Evolutionary conservation across 1,284 basidiomycete species (phyloP).

Genomic region (Puccinia coronata): DNA sequence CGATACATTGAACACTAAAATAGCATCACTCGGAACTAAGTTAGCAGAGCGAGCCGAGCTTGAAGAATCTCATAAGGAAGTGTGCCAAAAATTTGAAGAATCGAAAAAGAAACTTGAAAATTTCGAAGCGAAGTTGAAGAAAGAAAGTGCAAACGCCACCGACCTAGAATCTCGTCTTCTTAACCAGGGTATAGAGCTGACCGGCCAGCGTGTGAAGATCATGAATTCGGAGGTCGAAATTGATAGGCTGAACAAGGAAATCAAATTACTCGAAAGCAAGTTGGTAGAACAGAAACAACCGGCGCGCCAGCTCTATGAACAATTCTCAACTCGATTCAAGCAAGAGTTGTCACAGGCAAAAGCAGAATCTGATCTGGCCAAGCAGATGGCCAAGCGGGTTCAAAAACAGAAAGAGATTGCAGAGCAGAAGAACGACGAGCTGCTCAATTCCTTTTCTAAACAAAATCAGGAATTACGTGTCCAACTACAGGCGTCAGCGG

Average conservation of each 20-base stretch:
- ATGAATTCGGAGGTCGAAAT: conserved; percentile 7
- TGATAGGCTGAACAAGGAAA: not conserved
- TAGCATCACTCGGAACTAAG: not conserved
- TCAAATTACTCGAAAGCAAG: not conserved
- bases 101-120: not conserved
- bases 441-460: not conserved
- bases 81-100: not conserved
- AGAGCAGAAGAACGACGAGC: conserved; percentile 4
- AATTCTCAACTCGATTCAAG: not conserved
- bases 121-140: not conserved
- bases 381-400: not conserved
- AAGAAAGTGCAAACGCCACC: no score
- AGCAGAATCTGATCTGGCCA: not conserved
- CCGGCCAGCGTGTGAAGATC: not conserved
- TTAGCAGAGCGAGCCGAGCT: not conserved
- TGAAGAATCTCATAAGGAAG: not conserved
- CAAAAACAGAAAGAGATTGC: not conserved
- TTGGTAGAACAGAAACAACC: conserved; percentile 16
- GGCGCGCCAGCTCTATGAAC: not conserved
- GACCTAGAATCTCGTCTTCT: not conserved
- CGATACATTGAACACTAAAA: not conserved
- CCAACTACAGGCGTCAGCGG: not conserved
- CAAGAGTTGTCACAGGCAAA: not conserved
- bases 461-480: not conserved
- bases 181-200: conserved; percentile 12